phyloP scores from a whole-genome alignment of 768 basidiomycete species.

The Sarcomyxa edulis region DNA sequence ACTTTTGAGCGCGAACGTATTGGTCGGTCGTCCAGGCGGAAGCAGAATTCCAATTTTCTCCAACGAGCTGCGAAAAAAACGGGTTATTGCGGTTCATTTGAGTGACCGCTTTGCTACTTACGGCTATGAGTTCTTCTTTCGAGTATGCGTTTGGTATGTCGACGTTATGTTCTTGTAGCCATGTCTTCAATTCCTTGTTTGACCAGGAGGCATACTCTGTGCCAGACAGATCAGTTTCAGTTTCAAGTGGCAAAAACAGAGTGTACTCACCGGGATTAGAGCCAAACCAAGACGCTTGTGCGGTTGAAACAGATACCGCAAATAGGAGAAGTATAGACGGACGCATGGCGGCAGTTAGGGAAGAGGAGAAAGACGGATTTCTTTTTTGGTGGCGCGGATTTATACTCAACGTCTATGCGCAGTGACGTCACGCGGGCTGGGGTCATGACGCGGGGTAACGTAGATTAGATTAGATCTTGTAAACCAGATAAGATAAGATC shows the following conservation, averaged over 20 bases:
- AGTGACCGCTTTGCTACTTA: no score
- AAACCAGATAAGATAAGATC: no score
- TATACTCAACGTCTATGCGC: no score
- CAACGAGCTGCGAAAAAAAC: slow-evolving; percentile 51
- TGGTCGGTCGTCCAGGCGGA: slow-evolving; percentile 59
- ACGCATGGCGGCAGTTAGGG: slow-evolving; percentile 19
- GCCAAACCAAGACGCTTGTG: slow-evolving; percentile 52
- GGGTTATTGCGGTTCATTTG: no score
- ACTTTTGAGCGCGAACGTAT: slow-evolving; percentile 56
- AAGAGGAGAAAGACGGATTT: not conserved
- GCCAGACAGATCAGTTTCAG: slow-evolving; percentile 1
- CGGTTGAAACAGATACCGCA: slow-evolving; percentile 27
- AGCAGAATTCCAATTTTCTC: slow-evolving; percentile 54
- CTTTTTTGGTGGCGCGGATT: no score
- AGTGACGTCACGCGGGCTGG: no score
- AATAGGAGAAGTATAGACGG: slow-evolving; percentile 20
- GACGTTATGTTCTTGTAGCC: slow-evolving; percentile 67
- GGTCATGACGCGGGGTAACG: no score
- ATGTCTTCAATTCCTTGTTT: slow-evolving; percentile 52
- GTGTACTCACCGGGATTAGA: slow-evolving; percentile 24
- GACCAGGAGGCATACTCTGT: slow-evolving; percentile 53
- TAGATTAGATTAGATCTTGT: no score
- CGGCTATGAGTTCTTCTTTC: slow-evolving; percentile 33
- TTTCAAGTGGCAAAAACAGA: slow-evolving; percentile 5
- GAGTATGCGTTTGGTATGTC: slow-evolving; percentile 40